phyloP scores from a whole-genome alignment of 306 rosid genomes.

The Quercus bicolor region DNA sequence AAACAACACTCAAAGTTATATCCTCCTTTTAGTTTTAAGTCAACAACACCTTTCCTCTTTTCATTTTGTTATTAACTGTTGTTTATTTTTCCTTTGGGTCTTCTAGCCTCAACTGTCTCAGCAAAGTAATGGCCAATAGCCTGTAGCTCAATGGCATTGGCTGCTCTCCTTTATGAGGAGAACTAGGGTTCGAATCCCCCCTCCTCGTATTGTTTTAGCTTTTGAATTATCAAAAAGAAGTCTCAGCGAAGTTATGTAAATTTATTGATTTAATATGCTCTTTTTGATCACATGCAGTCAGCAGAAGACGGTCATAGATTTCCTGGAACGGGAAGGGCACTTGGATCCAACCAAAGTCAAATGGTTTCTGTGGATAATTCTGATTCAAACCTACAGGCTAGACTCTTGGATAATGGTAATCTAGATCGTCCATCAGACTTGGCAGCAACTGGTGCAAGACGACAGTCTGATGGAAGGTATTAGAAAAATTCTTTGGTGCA shows the following conservation, averaged over 20 bases:
- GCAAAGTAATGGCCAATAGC: not conserved
- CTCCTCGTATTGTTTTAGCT: no score
- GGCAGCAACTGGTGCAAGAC: constrained; percentile 39
- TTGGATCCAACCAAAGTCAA: constrained; percentile 54
- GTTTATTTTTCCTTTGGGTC: not conserved
- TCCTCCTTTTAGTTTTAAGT: constrained; percentile 14
- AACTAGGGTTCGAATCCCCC: no score
- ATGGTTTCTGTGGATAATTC: constrained; percentile 40
- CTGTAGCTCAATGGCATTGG: no score
- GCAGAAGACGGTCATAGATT: constrained; percentile 51
- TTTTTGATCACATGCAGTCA: constrained; percentile 40
- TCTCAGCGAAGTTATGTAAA: not conserved
- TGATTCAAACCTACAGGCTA: constrained; percentile 79
- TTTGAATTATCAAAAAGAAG: not conserved
- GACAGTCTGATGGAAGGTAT: constrained; percentile 70
- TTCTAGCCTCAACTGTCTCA: not conserved
- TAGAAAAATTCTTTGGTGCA: constrained; percentile 19
- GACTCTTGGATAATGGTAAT: constrained; percentile 66
- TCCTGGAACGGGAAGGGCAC: constrained; percentile 90
- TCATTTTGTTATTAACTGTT: no score
- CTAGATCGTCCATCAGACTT: constrained; percentile 38
- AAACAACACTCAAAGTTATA: constrained; percentile 3
- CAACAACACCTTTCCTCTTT: not conserved
- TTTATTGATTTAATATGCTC: not conserved
- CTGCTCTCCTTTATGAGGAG: no score